Evolutionary conservation across 805 yeast species (phyloP), one percentile per base, ranked within the genome.

Genomic region (Hagleromyces aurorensis): DNA sequence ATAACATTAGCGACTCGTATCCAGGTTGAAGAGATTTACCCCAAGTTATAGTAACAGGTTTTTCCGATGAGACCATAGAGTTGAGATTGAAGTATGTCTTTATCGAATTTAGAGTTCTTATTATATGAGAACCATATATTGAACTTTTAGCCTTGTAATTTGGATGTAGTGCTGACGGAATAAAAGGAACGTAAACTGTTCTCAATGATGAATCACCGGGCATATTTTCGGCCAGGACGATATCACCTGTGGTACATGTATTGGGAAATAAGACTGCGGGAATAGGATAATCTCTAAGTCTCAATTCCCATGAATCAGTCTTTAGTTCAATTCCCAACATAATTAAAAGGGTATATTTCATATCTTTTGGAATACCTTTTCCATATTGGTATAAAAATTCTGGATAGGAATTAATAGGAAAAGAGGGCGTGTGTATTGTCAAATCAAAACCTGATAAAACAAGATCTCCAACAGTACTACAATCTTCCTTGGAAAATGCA

Each of bases 11-110:
- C 15, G 77, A 67, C 46, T 67, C 67, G 19, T 75, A 56, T 3
- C 76, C 78, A 0, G 83, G 74, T 38, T 67, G 78, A 25, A 74
- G 59, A 0, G 82, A 64, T 34, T 75, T 71, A 27, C 81, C 70
- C 83, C 83, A 78, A 10, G 76, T 66, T 4, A 78, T 56, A 25
- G 65, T 56, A 11, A 78, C 68, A 3, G 78, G 67, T 12, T 61
- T 47, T 2, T 55, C 49, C 0, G 80, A 66, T 15, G 51, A 51
- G 8, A 75, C 64, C 6, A 54, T 39, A 14, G 74, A 65, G 9
- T 60, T 52, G 34, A 75, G 42, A 40, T 75, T 72, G 17, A 71
- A 55, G 50, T 64, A 67, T 21, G 70, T 59, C 39, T 78, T 78
- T 13, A 78, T 67, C 1, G 79, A 73, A 3, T 79, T 73, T 50